Percentiles rank a stretch among this genome's conserved stretches.
Evolutionary conservation across 1,139 yeast species (phyloP).

Genomic region (Geotrichum fermentans): DNA sequence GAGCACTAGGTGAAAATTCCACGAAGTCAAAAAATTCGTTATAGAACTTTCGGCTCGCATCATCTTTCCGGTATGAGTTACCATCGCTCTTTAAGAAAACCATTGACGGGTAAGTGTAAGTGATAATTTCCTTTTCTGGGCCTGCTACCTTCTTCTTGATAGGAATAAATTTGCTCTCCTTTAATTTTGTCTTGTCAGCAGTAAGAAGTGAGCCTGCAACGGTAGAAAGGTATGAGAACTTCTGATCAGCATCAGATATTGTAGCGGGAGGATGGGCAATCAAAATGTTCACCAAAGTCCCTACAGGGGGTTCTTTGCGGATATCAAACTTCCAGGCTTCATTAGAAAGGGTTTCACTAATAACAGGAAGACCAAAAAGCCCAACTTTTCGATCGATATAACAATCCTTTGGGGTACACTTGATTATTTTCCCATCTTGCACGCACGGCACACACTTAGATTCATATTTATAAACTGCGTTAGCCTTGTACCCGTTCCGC

Average conservation of each 20-base stretch:
- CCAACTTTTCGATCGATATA: conserved; percentile 27
- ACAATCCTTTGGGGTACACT: conserved; percentile 31
- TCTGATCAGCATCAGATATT: conserved; percentile 26
- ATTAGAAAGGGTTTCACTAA: conserved; percentile 26
- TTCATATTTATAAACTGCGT: conserved; percentile 18
- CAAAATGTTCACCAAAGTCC: conserved; percentile 26
- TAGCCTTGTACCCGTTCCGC: conserved; percentile 27
- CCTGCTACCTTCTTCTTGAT: conserved; percentile 15
- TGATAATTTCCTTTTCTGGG: conserved; percentile 5
- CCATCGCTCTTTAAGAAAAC: conserved; percentile 26
- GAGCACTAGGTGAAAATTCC: conserved; percentile 28
- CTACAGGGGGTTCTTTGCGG: conserved; percentile 30
- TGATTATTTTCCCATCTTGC: conserved; percentile 19
- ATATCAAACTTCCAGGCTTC: conserved; percentile 38
- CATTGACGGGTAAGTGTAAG: conserved; percentile 25
- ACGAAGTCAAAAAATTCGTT: conserved; percentile 34
- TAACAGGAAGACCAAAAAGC: conserved; percentile 35
- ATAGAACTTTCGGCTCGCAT: conserved; percentile 26
- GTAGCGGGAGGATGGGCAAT: conserved; percentile 29
- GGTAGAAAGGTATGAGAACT: conserved; percentile 35
- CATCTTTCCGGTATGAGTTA: conserved; percentile 11
- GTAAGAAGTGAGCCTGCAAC: conserved; percentile 26
- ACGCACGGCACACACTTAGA: conserved; percentile 30
- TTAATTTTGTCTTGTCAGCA: conserved; percentile 25
- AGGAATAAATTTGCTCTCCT: conserved; percentile 32